Evolutionary conservation across 345 rosid genomes (phyloP).

Genomic region (Hibiscus mutabilis): DNA sequence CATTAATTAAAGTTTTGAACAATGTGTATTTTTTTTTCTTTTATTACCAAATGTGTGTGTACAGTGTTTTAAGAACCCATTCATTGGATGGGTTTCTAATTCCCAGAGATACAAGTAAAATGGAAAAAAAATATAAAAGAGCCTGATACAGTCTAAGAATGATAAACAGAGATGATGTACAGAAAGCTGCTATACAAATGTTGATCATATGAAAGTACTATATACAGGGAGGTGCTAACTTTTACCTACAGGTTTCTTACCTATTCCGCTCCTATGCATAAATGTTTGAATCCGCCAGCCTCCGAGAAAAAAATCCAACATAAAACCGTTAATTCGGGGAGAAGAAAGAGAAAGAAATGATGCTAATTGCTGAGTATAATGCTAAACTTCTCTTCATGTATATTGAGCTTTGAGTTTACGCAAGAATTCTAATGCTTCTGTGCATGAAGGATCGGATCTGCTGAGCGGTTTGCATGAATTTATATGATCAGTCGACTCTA

Average conservation of each 20-base stretch:
- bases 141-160: not conserved
- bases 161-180: not conserved
- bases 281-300: not conserved
- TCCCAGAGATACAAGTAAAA: not conserved
- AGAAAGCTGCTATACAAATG: not conserved
- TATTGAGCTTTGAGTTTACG: slow-evolving; percentile 49
- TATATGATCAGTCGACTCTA: slow-evolving; percentile 90
- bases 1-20: not conserved
- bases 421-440: slow-evolving; percentile 59
- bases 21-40: not conserved
- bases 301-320: not conserved
- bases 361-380: slow-evolving; percentile 3
- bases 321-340: not conserved
- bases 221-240: not conserved
- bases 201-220: not conserved
- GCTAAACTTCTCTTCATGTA: slow-evolving; percentile 17
- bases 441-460: slow-evolving; percentile 76
- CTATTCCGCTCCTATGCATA: not conserved
- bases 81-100: not conserved
- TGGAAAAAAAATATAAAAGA: not conserved
- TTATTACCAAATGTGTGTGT: not conserved
- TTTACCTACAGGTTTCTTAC: not conserved
- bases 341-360: not conserved
- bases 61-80: slow-evolving; percentile 15
- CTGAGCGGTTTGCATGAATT: slow-evolving; percentile 92